A percentile compares a stretch with the other conserved stretches of the same genome.
Evolutionary conservation across 495 filamentous ascomycete species (phyloP).

Genomic region (Aspergillus kassunensis): DNA sequence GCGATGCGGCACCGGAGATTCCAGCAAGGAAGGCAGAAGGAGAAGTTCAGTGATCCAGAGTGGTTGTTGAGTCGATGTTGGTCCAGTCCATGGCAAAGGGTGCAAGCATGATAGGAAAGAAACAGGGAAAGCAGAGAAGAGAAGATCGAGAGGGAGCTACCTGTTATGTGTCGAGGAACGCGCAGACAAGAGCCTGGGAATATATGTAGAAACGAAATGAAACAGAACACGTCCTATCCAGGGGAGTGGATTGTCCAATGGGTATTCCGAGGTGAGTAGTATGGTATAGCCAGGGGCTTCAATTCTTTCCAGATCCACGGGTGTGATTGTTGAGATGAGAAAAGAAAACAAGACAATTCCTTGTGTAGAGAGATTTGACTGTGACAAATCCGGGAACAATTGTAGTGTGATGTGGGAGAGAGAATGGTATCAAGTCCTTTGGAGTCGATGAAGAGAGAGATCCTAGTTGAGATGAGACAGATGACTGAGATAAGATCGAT

Average conservation of each 20-base stretch:
- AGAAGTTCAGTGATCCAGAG: constrained; percentile 10
- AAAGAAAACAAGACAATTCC: constrained; percentile 18
- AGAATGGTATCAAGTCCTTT: constrained; percentile 4
- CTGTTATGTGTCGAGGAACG: constrained; percentile 34
- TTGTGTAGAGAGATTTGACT: constrained; percentile 20
- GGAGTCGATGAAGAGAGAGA: background rate
- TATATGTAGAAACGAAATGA: constrained; percentile 22
- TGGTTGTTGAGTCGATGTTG: background rate
- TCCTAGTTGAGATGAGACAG: background rate
- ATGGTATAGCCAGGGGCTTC: constrained; percentile 14
- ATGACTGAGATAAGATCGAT: constrained; percentile 10
- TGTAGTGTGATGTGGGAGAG: background rate
- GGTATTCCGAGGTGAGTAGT: constrained; percentile 13
- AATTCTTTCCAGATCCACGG: constrained; percentile 22
- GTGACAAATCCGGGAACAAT: constrained; percentile 20
- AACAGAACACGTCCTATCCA: constrained; percentile 38
- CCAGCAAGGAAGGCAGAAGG: constrained; percentile 14
- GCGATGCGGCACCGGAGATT: constrained; percentile 19
- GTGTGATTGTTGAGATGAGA: constrained; percentile 20
- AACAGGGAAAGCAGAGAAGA: constrained; percentile 21
- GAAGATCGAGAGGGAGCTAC: constrained; percentile 43
- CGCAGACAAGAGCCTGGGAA: constrained; percentile 36
- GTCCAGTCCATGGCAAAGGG: constrained; percentile 24
- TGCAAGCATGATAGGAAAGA: constrained; percentile 10
- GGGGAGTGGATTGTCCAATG: constrained; percentile 35